phyloP scores from a whole-genome alignment of 768 basidiomycete genomes.

The Pleurotus sapidus region DNA sequence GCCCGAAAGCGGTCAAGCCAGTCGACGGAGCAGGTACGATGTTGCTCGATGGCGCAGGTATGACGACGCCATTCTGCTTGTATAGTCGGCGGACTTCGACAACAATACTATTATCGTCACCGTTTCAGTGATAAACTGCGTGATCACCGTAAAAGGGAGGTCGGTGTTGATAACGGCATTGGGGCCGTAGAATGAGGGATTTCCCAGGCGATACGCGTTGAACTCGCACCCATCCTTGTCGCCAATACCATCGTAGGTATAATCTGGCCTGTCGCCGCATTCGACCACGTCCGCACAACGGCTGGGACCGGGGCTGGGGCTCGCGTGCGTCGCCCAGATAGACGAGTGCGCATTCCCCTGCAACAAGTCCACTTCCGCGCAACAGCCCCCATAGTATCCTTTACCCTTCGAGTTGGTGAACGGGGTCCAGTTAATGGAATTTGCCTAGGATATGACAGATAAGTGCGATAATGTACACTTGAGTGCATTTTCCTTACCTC shows the following conservation, averaged over 20 bases:
- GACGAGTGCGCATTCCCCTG: conserved; percentile 33
- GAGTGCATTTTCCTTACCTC: conserved; percentile 12
- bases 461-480: neutral
- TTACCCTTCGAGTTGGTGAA: conserved; percentile 29
- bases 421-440: neutral
- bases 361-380: conserved; percentile 43
- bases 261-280: neutral
- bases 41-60: conserved; percentile 15
- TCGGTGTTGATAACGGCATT: conserved; percentile 36
- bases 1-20: conserved; percentile 10
- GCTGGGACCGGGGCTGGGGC: conserved; percentile 26
- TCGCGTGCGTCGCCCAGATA: conserved; percentile 39
- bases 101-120: neutral
- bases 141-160: conserved; percentile 34
- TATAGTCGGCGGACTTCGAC: conserved; percentile 21
- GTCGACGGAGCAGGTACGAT: too few species aligned
- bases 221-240: conserved; percentile 46
- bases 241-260: conserved; percentile 20
- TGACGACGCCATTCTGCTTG: neutral
- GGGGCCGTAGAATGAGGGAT: conserved; percentile 34
- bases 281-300: conserved; percentile 20
- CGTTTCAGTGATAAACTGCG: conserved; percentile 34
- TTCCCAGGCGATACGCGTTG: conserved; percentile 23
- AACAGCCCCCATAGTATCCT: conserved; percentile 39
- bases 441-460: neutral